Base-by-base conservation (phyloP, 2,329 filamentous ascomycete species). In the Xylaria sp. region DNA sequence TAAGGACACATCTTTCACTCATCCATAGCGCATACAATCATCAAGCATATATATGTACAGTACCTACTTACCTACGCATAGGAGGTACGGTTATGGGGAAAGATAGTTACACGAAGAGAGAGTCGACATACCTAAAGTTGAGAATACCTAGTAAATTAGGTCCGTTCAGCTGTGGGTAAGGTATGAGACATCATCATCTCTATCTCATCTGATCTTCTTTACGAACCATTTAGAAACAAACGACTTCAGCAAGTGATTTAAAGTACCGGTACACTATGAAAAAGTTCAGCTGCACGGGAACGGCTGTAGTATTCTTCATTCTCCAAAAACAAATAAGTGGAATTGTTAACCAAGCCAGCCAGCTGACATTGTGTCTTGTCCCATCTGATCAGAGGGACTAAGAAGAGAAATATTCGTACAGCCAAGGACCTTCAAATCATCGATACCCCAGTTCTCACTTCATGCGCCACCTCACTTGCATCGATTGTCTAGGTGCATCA, bases 321-420 rank as follows among this genome's bases (percentile, higher is more conserved):
- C 29, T 4, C 29, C 29, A 44, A 44, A 11, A 11, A 20, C 10
- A 38, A 58, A 59, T 20, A 61, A 53, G 56, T 36, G 57, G 38
- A 7, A 45, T 44, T 57, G 36, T 54, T 38, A 54, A 33, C 51
- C 31, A 49, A 36, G 45, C 57, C 51, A 67, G 56, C 56, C 38
- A 56, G 61, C 61, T 65, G 39, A 20, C 49, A 49, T 47, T 13
- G 36, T 20, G n/a, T 15, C 51, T 63, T 33, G 42, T 27, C 50
- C 36, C 39, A 9, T 38, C 33, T 17, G 1, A 50, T 3, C 13
- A 39, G 33, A 44, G 15, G 25, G 51, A 20, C 11, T 4, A 39
- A 50, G 61, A 57, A 57, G 33, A 42, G 53, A 63, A 63, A 27
- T n/a, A 56, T 38, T 13, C 42, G 13, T 27, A 38, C 31, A 38